Percentiles rank a stretch among this genome's conserved stretches.
phyloP scores from a whole-genome alignment of 441 rosid species.

The Mallotus japonicus region DNA sequence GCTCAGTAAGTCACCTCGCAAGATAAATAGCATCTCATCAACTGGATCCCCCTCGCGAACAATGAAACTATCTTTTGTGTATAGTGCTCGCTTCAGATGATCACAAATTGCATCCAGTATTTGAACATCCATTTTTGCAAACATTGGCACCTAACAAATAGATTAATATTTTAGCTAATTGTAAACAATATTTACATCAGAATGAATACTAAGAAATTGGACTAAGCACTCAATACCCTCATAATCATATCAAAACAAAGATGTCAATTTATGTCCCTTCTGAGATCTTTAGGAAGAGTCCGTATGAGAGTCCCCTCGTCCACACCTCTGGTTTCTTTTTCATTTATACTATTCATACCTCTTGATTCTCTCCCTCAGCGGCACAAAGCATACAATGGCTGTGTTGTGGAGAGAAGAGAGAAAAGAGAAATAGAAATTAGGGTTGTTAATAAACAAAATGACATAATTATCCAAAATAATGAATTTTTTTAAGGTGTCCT shows the following conservation, averaged over 20 bases:
- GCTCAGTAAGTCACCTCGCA: too few species aligned
- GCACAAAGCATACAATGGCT: conserved; percentile 43
- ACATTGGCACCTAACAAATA: conserved; percentile 69
- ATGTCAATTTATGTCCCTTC: conserved; percentile 59
- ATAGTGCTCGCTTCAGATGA: conserved; percentile 66
- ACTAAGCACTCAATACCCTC: conserved; percentile 40
- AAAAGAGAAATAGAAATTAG: too few species aligned
- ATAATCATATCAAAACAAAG: conserved; percentile 52
- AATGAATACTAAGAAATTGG: too few species aligned
- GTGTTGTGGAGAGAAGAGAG: too few species aligned
- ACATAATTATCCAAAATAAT: too few species aligned
- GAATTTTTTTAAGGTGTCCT: too few species aligned
- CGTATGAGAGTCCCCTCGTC: conserved; percentile 49
- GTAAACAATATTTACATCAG: background rate
- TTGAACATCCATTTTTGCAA: conserved; percentile 84
- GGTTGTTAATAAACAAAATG: too few species aligned
- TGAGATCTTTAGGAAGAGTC: conserved; percentile 61
- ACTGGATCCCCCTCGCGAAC: conserved; percentile 24
- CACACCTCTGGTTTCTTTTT: conserved; percentile 62
- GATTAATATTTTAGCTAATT: background rate
- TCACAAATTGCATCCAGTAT: conserved; percentile 87
- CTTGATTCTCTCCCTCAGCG: conserved; percentile 44
- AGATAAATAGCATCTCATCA: too few species aligned
- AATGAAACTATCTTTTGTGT: conserved; percentile 63
- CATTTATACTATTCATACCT: conserved; percentile 57